Evolutionary conservation across 148 eudicot genomes (phyloP), one percentile per base, ranked within the genome.

Genomic region (Rhododendron henanense): DNA sequence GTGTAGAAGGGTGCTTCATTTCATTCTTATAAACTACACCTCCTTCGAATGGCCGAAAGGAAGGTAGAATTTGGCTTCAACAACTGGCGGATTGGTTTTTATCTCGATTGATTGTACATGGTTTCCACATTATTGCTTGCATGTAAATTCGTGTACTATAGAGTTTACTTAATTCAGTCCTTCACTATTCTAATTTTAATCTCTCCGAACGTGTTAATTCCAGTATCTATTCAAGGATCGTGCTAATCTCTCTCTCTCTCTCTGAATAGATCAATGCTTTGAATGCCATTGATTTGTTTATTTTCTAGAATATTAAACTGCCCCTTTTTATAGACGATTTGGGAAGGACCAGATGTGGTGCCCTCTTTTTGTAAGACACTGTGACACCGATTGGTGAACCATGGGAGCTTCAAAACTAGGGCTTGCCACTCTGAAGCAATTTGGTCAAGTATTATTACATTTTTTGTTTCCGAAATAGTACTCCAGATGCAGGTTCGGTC

Each of bases 121-220:
- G 81, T 47, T 14, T 82, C 73, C 44, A 7, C 41, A 31, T 10
- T 37, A 82, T 59, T 82, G 31, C 73, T 82, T 82, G 84, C 61
- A 82, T 15, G 48, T 83, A 45, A 18, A 41, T 63, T 6, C 1
- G 39, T 83, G 84, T 63, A 82, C 25, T 63, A 11, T 61, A 48
- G 77, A 45, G n/a, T 83, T 65, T 23, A 5, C 6, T 41, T 63
- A 13, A n/a, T 63, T 67, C 2, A 25, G 16, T 63, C 33, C 15
- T 35, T 37, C 39, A 14, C 21, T 37, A 61, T 11, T 41, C 14
- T 63, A 25, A 82, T 61, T 41, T 61, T 10, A 23, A 82, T 41
- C 21, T 41, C 37, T 41, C 35, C 45, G 2, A n/a, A 41, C 0
- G 23, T 63, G 6, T 39, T 53, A 82, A 39, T 63, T 39, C 15